These are phyloP conservation scores for Emmonsia crescens DNA, from an alignment of 2,329 filamentous ascomycete genomes.

Conservation along the genomic window DNA sequence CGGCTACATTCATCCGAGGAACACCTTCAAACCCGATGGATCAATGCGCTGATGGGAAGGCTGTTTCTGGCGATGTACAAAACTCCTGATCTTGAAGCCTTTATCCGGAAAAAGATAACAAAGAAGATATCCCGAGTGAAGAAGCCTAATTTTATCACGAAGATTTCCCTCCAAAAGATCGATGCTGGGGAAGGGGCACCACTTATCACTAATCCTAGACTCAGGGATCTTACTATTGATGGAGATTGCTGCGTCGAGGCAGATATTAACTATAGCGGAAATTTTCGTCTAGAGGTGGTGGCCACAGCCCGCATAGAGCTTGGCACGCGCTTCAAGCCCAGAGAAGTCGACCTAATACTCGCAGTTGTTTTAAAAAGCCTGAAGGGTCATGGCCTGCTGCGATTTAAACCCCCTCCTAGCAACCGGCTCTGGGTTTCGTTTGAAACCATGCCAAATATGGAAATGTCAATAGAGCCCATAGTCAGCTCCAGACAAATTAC, in stretches of 20 bases:
- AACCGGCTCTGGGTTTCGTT: slow-evolving; percentile 96
- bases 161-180: slow-evolving; percentile 70
- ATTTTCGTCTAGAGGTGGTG: slow-evolving; percentile 78
- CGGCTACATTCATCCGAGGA: slow-evolving; percentile 85
- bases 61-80: slow-evolving; percentile 82
- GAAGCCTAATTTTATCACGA: slow-evolving; percentile 79
- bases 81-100: slow-evolving; percentile 67
- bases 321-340: slow-evolving; percentile 74
- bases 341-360: slow-evolving; percentile 80
- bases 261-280: slow-evolving; percentile 80
- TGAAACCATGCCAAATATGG: slow-evolving; percentile 84
- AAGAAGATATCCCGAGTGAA: slow-evolving; percentile 95
- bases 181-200: slow-evolving; percentile 80
- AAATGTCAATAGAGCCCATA: slow-evolving; percentile 88
- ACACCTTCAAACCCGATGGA: slow-evolving; percentile 79
- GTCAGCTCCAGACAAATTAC: slow-evolving; percentile 93
- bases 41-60: slow-evolving; percentile 83
- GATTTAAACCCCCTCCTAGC: slow-evolving; percentile 88
- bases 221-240: slow-evolving; percentile 82
- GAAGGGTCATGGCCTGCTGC: slow-evolving; percentile 72
- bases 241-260: slow-evolving; percentile 81
- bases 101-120: slow-evolving; percentile 74
- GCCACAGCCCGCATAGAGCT: slow-evolving; percentile 90
- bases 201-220: slow-evolving; percentile 74
- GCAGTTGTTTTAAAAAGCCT: slow-evolving; percentile 76